Evolutionary conservation across 2,329 filamentous ascomycete species (phyloP).

Genomic region (Lachnellula occidentalis): DNA sequence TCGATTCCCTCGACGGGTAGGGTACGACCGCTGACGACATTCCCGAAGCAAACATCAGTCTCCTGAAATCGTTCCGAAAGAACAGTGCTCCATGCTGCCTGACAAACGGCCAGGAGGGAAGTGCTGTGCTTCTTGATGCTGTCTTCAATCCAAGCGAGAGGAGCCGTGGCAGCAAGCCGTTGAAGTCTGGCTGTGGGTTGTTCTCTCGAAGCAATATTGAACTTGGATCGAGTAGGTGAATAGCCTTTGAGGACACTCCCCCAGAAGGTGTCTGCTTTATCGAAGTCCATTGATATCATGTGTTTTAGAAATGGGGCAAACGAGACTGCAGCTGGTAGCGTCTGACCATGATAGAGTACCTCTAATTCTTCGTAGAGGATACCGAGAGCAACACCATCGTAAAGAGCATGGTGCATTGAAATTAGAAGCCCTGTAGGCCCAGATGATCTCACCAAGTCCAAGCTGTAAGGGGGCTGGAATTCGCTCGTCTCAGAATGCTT

Average conservation of each 20-base stretch:
- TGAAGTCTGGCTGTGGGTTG: constrained; percentile 9
- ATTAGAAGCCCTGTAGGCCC: constrained; percentile 17
- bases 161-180: background rate
- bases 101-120: constrained; percentile 61
- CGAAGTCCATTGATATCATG: constrained; percentile 45
- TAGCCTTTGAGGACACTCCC: constrained; percentile 47
- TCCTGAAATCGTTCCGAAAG: constrained; percentile 50
- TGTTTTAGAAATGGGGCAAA: constrained; percentile 61
- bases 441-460: constrained; percentile 13
- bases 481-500: background rate
- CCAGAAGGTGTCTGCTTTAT: constrained; percentile 62
- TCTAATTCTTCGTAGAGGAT: constrained; percentile 68
- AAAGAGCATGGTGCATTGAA: constrained; percentile 71
- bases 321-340: constrained; percentile 44
- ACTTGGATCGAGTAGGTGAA: constrained; percentile 29
- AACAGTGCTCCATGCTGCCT: constrained; percentile 66
- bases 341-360: constrained; percentile 41
- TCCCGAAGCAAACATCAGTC: constrained; percentile 78
- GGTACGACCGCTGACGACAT: constrained; percentile 74
- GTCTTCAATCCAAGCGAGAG: constrained; percentile 37
- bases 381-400: constrained; percentile 75
- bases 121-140: constrained; percentile 48
- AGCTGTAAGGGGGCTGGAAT: constrained; percentile 24
- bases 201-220: background rate
- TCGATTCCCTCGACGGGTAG: constrained; percentile 61